phyloP scores from a whole-genome alignment of 2,329 filamentous ascomycete genomes.

The Botrytis deweyae region DNA sequence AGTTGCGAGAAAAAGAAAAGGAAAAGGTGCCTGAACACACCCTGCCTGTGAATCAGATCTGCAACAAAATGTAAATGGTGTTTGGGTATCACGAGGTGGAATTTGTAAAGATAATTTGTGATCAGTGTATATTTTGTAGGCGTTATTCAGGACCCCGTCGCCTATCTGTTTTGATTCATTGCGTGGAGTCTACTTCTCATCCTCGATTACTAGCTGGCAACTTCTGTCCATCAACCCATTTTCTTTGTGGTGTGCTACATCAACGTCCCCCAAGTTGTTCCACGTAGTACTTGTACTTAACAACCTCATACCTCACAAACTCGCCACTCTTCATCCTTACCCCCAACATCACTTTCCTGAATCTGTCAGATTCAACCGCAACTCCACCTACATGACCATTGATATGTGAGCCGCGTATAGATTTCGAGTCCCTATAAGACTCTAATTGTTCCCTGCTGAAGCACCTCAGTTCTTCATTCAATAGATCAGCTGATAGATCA shows the following conservation, averaged over 20 bases:
- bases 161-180: neutral
- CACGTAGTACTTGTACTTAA: neutral
- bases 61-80: neutral
- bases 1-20: neutral
- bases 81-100: neutral
- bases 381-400: neutral
- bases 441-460: slow-evolving; percentile 4
- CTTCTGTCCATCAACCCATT: neutral
- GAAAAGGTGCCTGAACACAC: neutral
- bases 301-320: slow-evolving; percentile 6
- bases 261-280: neutral
- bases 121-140: neutral
- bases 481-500: neutral
- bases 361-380: neutral
- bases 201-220: neutral
- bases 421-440: neutral
- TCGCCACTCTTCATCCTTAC: slow-evolving; percentile 6
- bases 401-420: neutral
- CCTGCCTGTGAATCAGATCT: neutral
- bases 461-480: neutral
- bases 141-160: neutral
- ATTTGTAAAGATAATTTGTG: too few relatives aligned
- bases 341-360: neutral
- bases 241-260: neutral
- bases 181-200: neutral